Base-by-base conservation (phyloP, 2,329 filamentous ascomycete species). In the Cladosporium halotolerans region DNA sequence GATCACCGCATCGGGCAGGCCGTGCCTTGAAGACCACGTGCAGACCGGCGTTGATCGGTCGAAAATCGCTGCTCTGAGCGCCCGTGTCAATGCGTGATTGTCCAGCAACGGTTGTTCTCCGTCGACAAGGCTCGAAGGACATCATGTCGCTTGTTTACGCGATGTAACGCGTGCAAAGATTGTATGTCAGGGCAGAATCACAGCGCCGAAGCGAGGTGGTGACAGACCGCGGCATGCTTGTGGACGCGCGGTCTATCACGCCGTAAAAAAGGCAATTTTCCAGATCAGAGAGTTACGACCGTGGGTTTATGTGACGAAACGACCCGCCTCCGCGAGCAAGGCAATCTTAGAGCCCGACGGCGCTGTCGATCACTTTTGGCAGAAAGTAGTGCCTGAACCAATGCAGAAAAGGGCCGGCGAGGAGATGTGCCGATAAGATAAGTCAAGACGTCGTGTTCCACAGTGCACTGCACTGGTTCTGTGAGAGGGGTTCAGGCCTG, bases 321-420 rank as follows among this genome's bases (percentile, higher is more conserved):
- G 48, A 50, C 40, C 48, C 48, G 42, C 48, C 48, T 51, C 48
- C 48, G 44, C 48, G 40, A 51, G 19, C 16, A 6, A 42, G n/a
- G 48, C 48, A 51, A 51, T 51, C 18, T 51, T 44, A 51, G 3
- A 44, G 40, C 8, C n/a, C 33, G 40, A 51, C 33, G 48, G 48
- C 48, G 40, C 40, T 51, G 48, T 51, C 40, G 48, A 51, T 51
- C 48, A 14, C 13, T 16, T 13, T 14, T 39, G 36, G 36, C 36
- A 14, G 11, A 11, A 10, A 14, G n/a, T 9, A 14, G 11, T 14
- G n/a, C 36, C 16, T n/a, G 10, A 13, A 9, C n/a, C 34, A 14
- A 39, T 13, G 36, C 36, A 14, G 36, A 7, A 28, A 39, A 39
- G 36, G n/a, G 36, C 36, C 36, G 36, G 36, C 3, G 6, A 39